phyloP scores from a whole-genome alignment of 176 grass and related monocot genomes.

The Avena eriantha region DNA sequence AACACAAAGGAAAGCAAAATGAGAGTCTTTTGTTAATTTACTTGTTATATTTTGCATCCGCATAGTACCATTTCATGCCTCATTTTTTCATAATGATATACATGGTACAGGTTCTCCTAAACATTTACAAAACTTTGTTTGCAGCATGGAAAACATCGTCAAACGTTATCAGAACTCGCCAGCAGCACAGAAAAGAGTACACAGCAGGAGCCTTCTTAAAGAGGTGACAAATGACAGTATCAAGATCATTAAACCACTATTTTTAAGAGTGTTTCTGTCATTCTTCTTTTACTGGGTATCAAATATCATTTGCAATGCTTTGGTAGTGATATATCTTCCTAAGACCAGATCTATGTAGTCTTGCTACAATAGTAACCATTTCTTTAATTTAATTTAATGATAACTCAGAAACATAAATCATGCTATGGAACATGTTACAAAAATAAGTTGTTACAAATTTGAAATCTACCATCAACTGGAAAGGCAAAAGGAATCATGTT shows the following conservation, averaged over 20 bases:
- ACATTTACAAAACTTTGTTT: constrained; percentile 33
- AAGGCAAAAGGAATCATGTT: not conserved
- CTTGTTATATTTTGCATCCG: not conserved
- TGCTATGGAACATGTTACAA: not conserved
- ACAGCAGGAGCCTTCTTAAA: not conserved
- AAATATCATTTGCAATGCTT: not conserved
- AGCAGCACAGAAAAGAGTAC: constrained; percentile 7
- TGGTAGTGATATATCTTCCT: not conserved
- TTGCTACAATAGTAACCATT: not conserved
- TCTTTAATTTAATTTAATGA: not conserved
- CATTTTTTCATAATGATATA: not conserved
- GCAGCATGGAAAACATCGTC: constrained; percentile 38
- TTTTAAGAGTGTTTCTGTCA: not conserved
- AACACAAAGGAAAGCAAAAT: not conserved
- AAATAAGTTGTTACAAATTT: constrained; percentile 7
- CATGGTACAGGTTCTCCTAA: not conserved
- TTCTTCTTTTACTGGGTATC: not conserved
- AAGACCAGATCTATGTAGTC: not conserved
- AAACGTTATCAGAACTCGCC: constrained; percentile 28
- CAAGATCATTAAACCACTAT: constrained; percentile 20
- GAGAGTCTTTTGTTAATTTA: not conserved
- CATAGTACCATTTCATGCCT: not conserved
- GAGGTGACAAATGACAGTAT: constrained; percentile 16
- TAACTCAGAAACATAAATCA: not conserved
- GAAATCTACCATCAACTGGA: not conserved